These are phyloP conservation scores for Alternaria burnsii DNA, from an alignment of 2,329 filamentous ascomycete genomes.

Conservation along the genomic window DNA sequence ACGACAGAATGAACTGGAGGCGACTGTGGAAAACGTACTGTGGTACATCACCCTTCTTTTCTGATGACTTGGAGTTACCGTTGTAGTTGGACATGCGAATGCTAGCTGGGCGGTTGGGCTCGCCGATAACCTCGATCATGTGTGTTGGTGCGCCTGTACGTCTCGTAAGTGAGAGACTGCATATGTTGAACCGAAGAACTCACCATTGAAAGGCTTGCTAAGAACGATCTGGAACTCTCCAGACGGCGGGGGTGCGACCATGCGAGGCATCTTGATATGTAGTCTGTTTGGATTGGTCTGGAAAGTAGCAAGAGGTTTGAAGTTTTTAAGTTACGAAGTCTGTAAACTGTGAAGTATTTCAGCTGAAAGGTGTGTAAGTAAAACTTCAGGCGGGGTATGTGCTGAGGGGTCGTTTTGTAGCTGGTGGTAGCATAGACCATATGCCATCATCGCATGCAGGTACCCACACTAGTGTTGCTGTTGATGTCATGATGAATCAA, in stretches of 20 bases:
- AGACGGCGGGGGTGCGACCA: conserved; percentile 77
- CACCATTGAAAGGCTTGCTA: conserved; percentile 39
- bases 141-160: conserved; percentile 28
- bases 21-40: conserved; percentile 20
- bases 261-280: conserved; percentile 31
- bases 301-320: not conserved
- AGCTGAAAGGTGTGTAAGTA: not conserved
- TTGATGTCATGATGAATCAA: conserved; percentile 24
- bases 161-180: conserved; percentile 17
- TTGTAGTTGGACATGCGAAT: conserved; percentile 45
- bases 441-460: conserved; percentile 14
- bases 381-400: not conserved
- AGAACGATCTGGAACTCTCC: conserved; percentile 76
- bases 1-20: not conserved
- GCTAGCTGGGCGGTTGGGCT: conserved; percentile 51
- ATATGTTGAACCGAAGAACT: conserved; percentile 2
- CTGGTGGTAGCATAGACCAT: not conserved
- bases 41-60: conserved; percentile 53
- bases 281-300: not conserved
- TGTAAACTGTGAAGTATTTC: not conserved
- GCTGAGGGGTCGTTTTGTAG: not conserved
- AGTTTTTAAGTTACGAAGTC: not conserved
- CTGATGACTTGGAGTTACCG: conserved; percentile 40
- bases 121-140: conserved; percentile 53
- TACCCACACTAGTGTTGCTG: conserved; percentile 12